Percentiles rank a stretch among this genome's conserved stretches.
Conservation (phyloP, 2,329 filamentous ascomycete species). For the Xylaria multiplex region DNA sequence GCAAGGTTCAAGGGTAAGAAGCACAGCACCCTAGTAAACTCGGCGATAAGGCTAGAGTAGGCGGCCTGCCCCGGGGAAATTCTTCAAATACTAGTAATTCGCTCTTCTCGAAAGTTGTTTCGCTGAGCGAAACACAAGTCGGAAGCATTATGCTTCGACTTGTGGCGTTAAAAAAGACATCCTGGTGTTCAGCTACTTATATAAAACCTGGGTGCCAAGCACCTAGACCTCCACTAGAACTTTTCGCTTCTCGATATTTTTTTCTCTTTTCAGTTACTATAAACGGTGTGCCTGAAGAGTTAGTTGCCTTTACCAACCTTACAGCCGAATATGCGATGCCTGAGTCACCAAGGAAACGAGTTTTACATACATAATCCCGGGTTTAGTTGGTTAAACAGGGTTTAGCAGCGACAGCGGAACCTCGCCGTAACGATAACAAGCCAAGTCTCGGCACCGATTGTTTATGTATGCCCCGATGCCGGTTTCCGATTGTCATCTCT, state of each 20-base stretch:
- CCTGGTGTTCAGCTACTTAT: too few species aligned
- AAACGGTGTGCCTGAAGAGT: too few species aligned
- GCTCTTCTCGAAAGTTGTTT: background rate
- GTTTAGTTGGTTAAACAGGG: background rate
- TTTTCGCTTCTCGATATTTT: too few species aligned
- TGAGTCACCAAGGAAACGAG: too few species aligned
- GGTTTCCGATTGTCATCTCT: background rate
- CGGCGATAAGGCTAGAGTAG: slow-evolving; percentile 7
- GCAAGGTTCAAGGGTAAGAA: slow-evolving; percentile 11
- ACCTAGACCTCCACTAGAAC: too few species aligned
- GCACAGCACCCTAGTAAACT: background rate
- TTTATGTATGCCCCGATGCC: background rate
- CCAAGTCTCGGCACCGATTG: slow-evolving; percentile 3
- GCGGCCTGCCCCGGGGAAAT: background rate
- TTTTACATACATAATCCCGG: too few species aligned
- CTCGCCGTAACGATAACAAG: background rate
- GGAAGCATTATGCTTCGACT: too few species aligned
- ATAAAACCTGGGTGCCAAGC: too few species aligned
- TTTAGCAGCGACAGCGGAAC: background rate
- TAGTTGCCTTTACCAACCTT: too few species aligned
- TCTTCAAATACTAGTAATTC: background rate
- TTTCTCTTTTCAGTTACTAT: too few species aligned
- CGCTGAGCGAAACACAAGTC: slow-evolving; percentile 9
- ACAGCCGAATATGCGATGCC: too few species aligned
- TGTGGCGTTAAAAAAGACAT: too few species aligned